phyloP scores from a whole-genome alignment of 495 filamentous ascomycete genomes.

The Glarea lozoyensis region DNA sequence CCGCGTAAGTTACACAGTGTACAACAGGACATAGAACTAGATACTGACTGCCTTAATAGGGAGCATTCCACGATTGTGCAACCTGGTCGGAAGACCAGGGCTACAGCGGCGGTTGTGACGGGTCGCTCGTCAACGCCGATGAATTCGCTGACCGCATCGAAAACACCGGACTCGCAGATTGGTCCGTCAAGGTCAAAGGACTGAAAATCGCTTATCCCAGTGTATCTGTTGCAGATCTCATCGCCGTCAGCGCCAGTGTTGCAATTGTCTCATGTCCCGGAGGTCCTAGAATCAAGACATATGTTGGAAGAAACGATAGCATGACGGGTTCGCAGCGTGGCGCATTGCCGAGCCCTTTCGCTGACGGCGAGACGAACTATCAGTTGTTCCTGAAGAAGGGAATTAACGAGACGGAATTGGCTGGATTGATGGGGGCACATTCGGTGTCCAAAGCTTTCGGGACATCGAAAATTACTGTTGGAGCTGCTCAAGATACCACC shows the following conservation, averaged over 20 bases:
- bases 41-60: too few species aligned
- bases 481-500: conserved; percentile 20
- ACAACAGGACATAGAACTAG: too few species aligned
- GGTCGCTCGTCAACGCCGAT: conserved; percentile 18
- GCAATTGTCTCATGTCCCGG: conserved; percentile 25
- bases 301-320: conserved; percentile 19
- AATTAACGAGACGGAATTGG: conserved; percentile 20
- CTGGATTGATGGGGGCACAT: conserved; percentile 24
- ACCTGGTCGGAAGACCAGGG: conserved; percentile 1
- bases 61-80: conserved; percentile 4
- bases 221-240: conserved; percentile 20
- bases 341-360: conserved; percentile 19
- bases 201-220: conserved; percentile 8
- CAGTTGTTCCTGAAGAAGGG: conserved; percentile 23
- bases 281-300: conserved; percentile 21
- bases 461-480: conserved; percentile 8
- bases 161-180: conserved; percentile 22
- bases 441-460: conserved; percentile 7
- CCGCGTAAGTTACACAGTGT: background rate
- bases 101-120: conserved; percentile 22
- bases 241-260: conserved; percentile 19
- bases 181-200: conserved; percentile 11
- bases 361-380: conserved; percentile 12
- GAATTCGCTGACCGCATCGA: conserved; percentile 16
- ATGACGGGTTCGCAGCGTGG: conserved; percentile 8